Conservation (phyloP, 2,329 filamentous ascomycete genomes). For the Fusarium zealandicum region DNA sequence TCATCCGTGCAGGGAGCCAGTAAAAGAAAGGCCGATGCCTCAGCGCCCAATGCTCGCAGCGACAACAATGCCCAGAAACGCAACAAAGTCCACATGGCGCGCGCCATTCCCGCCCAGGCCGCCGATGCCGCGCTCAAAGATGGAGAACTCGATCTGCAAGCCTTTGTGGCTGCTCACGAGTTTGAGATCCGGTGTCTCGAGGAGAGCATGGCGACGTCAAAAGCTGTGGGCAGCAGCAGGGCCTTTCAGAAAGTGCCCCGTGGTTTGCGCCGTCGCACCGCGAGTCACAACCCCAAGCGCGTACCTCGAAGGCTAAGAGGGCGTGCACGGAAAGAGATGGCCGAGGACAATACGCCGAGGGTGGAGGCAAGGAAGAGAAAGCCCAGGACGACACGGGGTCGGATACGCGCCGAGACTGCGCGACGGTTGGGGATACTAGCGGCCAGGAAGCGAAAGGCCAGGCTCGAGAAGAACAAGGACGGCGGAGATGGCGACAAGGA, state of each 20-base stretch:
- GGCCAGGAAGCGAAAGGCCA: constrained; percentile 60
- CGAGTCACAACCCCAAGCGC: constrained; percentile 92
- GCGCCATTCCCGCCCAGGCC: constrained; percentile 59
- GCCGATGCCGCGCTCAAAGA: constrained; percentile 63
- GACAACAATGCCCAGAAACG: constrained; percentile 51
- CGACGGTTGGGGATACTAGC: constrained; percentile 72
- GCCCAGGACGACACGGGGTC: constrained; percentile 62
- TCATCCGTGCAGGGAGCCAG: constrained; percentile 35
- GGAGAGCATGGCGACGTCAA: constrained; percentile 79
- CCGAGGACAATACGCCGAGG: constrained; percentile 88
- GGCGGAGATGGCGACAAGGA: constrained; percentile 16
- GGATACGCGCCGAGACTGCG: constrained; percentile 77
- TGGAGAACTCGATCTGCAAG: constrained; percentile 84
- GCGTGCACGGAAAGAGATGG: constrained; percentile 77
- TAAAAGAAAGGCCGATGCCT: constrained; percentile 39
- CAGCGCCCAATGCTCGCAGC: constrained; percentile 34
- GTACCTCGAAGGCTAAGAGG: constrained; percentile 79
- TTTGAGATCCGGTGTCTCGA: constrained; percentile 90
- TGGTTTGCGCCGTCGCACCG: constrained; percentile 83
- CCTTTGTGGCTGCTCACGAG: constrained; percentile 84
- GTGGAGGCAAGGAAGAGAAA: constrained; percentile 71
- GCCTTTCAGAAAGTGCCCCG: constrained; percentile 93
- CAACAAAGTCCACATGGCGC: constrained; percentile 55
- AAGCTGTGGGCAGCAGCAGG: constrained; percentile 66
- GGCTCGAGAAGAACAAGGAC: constrained; percentile 39